phyloP scores from a whole-genome alignment of 805 yeast genomes.

The Saccharomycopsis sp. region DNA sequence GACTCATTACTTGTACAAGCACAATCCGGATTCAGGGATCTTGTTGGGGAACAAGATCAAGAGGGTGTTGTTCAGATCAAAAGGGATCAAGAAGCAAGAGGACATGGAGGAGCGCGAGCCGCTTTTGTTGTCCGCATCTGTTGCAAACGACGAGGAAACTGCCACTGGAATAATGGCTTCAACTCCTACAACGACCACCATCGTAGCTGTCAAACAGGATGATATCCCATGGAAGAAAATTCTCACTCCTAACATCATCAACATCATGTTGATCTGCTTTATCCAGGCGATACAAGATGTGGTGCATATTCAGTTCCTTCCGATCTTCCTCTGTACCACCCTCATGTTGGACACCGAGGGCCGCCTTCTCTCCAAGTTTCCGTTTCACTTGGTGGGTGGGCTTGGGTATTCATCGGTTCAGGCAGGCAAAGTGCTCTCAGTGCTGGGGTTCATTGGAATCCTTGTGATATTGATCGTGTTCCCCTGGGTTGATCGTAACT shows the following conservation, averaged over 20 bases:
- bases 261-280: conserved; percentile 32
- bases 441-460: conserved; percentile 37
- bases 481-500: conserved; percentile 36
- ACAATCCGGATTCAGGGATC: conserved; percentile 36
- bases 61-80: no score
- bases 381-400: conserved; percentile 38
- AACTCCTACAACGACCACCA: conserved; percentile 22
- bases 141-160: background rate
- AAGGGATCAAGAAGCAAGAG: conserved; percentile 24
- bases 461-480: conserved; percentile 34
- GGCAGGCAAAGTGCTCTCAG: conserved; percentile 37
- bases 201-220: conserved; percentile 28
- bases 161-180: background rate
- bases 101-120: conserved; percentile 12
- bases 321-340: conserved; percentile 41
- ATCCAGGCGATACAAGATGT: conserved; percentile 31
- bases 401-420: conserved; percentile 32
- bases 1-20: conserved; percentile 35
- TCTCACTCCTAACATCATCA: conserved; percentile 30
- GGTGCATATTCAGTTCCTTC: conserved; percentile 46
- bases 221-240: conserved; percentile 26
- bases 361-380: conserved; percentile 29
- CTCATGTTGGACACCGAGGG: conserved; percentile 25
- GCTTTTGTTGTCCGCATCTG: conserved; percentile 1
- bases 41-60: conserved; percentile 34